A percentile compares a stretch with the other conserved stretches of the same genome.
These are phyloP conservation scores for Fallopia convolvulus DNA, from an alignment of 148 eudicot genomes.

Conservation along the genomic window DNA sequence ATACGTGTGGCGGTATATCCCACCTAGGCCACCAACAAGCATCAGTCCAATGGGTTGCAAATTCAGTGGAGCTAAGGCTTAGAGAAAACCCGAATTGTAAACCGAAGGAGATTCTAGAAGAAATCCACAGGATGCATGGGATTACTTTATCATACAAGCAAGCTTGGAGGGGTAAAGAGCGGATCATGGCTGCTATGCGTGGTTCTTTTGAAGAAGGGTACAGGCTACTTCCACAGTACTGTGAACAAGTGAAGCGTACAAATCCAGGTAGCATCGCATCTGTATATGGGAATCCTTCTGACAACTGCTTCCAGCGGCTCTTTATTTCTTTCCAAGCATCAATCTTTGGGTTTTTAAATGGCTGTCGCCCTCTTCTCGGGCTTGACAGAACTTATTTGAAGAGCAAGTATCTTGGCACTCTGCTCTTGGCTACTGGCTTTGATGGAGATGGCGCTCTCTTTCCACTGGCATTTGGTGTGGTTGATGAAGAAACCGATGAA, in stretches of 20 bases:
- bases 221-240: conserved; percentile 48
- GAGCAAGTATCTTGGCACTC: conserved; percentile 52
- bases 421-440: conserved; percentile 48
- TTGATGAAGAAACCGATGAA: conserved; percentile 53
- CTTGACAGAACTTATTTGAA: conserved; percentile 41
- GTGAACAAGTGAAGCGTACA: conserved; percentile 43
- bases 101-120: conserved; percentile 61
- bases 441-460: conserved; percentile 58
- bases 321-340: conserved; percentile 54
- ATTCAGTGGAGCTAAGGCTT: conserved; percentile 41
- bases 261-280: conserved; percentile 58
- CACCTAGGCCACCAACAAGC: conserved; percentile 63
- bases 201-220: conserved; percentile 65
- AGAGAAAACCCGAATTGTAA: conserved; percentile 50
- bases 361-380: conserved; percentile 45
- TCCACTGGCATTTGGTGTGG: conserved; percentile 56
- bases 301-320: conserved; percentile 47
- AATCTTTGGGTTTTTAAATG: conserved; percentile 51
- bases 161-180: conserved; percentile 66
- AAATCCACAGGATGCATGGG: conserved; percentile 51
- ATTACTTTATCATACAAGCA: conserved; percentile 58
- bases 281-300: conserved; percentile 38
- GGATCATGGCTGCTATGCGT: conserved; percentile 58
- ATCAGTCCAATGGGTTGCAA: conserved; percentile 59
- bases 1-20: conserved; percentile 46